Conservation (phyloP, 257 asterid genomes). For the Gentiana macrophylla region DNA sequence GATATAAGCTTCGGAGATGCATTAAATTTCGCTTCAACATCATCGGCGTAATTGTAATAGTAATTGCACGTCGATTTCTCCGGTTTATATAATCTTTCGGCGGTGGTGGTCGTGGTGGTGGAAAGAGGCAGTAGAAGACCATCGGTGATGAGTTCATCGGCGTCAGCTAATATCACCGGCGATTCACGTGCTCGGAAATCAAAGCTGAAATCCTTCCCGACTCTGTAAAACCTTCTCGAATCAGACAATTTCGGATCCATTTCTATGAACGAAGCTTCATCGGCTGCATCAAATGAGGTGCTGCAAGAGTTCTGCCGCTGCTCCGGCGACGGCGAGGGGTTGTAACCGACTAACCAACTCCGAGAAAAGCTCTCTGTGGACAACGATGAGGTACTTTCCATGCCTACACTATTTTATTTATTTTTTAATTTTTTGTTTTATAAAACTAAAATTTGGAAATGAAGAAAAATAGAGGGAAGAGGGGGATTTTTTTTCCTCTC, state of each 20-base stretch:
- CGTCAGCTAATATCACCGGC: constrained; percentile 39
- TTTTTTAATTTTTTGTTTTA: constrained; percentile 3
- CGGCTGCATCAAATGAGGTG: constrained; percentile 22
- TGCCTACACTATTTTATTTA: constrained; percentile 9
- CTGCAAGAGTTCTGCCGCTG: constrained; percentile 14
- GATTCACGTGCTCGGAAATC: constrained; percentile 50
- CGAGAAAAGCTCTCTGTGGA: constrained; percentile 65
- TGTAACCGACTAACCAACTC: constrained; percentile 41
- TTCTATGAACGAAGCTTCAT: constrained; percentile 63
- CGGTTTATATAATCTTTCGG: constrained; percentile 5
- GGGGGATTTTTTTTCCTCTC: neutral
- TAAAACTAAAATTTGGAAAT: neutral
- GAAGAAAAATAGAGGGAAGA: neutral
- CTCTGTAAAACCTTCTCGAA: constrained; percentile 59
- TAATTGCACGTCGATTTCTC: neutral
- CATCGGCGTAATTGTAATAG: constrained; percentile 4
- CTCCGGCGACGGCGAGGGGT: constrained; percentile 18
- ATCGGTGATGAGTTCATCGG: constrained; percentile 64
- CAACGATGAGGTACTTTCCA: constrained; percentile 46
- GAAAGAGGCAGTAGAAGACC: constrained; percentile 53
- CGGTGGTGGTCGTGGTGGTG: neutral
- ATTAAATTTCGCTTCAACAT: constrained; percentile 1
- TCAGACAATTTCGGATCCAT: constrained; percentile 89
- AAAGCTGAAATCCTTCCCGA: constrained; percentile 50
- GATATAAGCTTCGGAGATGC: constrained; percentile 6